Evolutionary conservation across 495 filamentous ascomycete species (phyloP), one percentile per base, ranked within the genome.

Genomic region (Penicilliopsis zonata): DNA sequence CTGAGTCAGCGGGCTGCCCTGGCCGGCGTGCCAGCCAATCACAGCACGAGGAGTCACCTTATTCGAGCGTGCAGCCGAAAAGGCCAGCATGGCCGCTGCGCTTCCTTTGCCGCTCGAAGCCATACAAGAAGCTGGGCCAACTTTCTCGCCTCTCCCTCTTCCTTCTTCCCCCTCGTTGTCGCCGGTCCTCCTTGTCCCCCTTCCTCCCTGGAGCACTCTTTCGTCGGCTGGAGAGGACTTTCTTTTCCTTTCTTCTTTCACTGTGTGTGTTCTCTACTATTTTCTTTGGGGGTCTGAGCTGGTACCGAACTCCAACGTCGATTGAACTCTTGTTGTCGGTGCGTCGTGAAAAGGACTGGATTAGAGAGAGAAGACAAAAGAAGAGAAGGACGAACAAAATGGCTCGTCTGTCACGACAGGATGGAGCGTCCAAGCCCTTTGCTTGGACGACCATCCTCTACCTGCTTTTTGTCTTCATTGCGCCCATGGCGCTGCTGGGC

Each of bases 401-500:
- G 69, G 52, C 69, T 40, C 57, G 67, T 35, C 41, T 55, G 32
- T 53, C 58, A 34, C 50, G 55, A 46, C 53, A 44, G 44, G 53
- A 43, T 42, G 49, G 52, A 37, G 59, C 50, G 52, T 63, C 65
- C 47, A 61, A 61, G 59, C 58, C 66, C 21, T 67, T 74, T 13
- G 57, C 67, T 44, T 81, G 76, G 70, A 79, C 80, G 44, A 75
- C 85, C 47, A 55, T 87, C 49, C 70, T 86, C 57, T 92, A 90
- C 64, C 72, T 93, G 30, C 71, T 90, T 46, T 71, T 86, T 41
- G 68, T 94, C 28, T 77, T 94, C 44, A 74, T 83, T 42, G 72
- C 65, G 31, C 78, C 78, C 37, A 54, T 82, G 43, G 78, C 85
- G 26, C 76, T 96, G 38, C 67, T 92, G 35, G 70, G 73, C 45